Conservation (phyloP, 352 stramenopile species). For the Phytophthora podocarpi region DNA sequence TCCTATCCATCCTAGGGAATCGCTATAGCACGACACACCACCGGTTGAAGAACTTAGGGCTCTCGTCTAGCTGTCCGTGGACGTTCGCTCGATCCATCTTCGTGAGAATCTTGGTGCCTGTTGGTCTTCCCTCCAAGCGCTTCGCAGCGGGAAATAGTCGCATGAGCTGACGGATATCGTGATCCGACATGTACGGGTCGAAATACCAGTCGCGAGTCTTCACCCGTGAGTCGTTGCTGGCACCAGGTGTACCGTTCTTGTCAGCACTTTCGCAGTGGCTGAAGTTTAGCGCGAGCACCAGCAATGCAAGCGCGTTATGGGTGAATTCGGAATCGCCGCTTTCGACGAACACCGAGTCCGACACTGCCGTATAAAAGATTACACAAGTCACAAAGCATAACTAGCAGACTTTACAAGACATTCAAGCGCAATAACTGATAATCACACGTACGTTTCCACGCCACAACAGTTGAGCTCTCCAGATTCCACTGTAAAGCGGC, state of each 20-base stretch:
- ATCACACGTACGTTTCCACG: conserved; percentile 61
- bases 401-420: neutral
- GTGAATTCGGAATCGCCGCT: conserved; percentile 63
- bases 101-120: conserved; percentile 48
- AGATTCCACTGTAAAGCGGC: conserved; percentile 66
- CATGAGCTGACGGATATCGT: conserved; percentile 61
- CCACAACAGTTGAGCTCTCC: conserved; percentile 63
- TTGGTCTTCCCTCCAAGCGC: conserved; percentile 55
- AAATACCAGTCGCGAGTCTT: conserved; percentile 65
- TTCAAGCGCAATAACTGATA: too few relatives aligned
- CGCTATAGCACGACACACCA: conserved; percentile 76
- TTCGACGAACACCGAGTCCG: conserved; percentile 75
- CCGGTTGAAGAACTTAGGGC: conserved; percentile 59
- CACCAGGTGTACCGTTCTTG: conserved; percentile 1
- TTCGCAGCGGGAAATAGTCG: conserved; percentile 43
- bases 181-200: conserved; percentile 78
- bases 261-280: conserved; percentile 43
- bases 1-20: too few relatives aligned
- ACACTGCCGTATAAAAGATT: conserved; percentile 50
- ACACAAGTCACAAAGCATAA: neutral
- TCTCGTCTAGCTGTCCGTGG: conserved; percentile 62
- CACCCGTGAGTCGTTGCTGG: conserved; percentile 7
- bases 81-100: conserved; percentile 58
- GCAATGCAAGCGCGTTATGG: conserved; percentile 50
- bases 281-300: conserved; percentile 67